phyloP scores from a whole-genome alignment of 441 rosid species.

The Hura crepitans region DNA sequence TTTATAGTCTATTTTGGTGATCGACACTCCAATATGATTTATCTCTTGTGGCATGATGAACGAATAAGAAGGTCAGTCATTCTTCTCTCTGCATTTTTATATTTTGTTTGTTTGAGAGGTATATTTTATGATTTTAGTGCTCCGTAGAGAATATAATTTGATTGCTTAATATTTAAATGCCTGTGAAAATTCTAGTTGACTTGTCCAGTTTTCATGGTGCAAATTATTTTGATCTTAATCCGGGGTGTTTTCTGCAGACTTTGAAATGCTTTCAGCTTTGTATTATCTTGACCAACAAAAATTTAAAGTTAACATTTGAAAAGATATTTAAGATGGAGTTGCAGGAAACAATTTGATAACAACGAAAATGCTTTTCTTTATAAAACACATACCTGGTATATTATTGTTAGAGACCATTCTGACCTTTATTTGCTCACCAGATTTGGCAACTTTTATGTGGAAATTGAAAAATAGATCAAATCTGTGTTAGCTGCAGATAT shows the following conservation, averaged over 20 bases:
- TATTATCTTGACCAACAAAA: too few relatives aligned
- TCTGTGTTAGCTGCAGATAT: not conserved
- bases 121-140: not conserved
- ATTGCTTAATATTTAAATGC: not conserved
- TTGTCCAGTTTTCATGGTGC: slow-evolving; percentile 1
- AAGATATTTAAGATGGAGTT: too few relatives aligned
- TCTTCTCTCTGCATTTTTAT: not conserved
- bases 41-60: slow-evolving; percentile 61
- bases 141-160: not conserved
- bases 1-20: slow-evolving; percentile 83
- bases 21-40: slow-evolving; percentile 62
- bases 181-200: not conserved
- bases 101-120: not conserved
- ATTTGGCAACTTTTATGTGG: not conserved
- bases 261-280: slow-evolving; percentile 12
- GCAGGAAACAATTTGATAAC: too few relatives aligned
- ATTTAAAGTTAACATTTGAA: too few relatives aligned
- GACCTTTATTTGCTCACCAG: not conserved
- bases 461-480: not conserved
- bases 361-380: not conserved
- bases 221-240: not conserved
- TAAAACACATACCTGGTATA: not conserved
- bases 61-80: slow-evolving; percentile 67
- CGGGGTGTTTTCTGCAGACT: slow-evolving; percentile 1
- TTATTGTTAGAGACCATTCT: not conserved